Base-by-base conservation (phyloP, 2,329 filamentous ascomycete species). In the Stagonosporopsis chrysanthemi region DNA sequence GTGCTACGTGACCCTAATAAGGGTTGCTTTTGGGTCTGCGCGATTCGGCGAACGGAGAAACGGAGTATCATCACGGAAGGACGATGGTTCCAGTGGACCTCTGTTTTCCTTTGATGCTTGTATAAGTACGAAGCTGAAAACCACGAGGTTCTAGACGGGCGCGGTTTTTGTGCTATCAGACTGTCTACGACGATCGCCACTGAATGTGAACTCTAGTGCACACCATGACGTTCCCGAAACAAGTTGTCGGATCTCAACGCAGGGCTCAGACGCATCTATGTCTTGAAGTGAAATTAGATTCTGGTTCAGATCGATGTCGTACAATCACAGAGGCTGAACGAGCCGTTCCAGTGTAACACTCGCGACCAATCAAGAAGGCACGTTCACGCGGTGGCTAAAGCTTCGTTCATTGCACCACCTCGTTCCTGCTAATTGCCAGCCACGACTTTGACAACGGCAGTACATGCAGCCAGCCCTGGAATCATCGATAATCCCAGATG, bases 281-380 rank as follows among this genome's bases (percentile, higher is more conserved):
- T 57, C 54, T 57, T 48, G 24, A 22, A 48, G 44, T n/a, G 54
- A 49, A 49, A 52, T 44, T 24, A 45, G 33, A 35, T 29, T 12
- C 6, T 40, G 43, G 22, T 48, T 57, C n/a, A 52, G 24, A 44
- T 52, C 22, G 19, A 29, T 47, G 54, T 57, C 1, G 49, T 36
- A 52, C 54, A 49, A 40, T 36, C 28, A 43, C 24, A 47, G 54
- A 56, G 54, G 54, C 54, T 52, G 54, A 56, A 56, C 23, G 38
- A 47, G 54, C 36, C 47, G 43, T 52, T 23, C 7, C 29, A 2
- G 48, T 52, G 49, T 41, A 44, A 52, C 54, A 4, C 14, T 49
- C 4, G 19, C 4, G 24, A 22, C 54, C 48, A 57, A 57, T 57
- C 23, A 49, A 6, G 15, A 3, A n/a, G 6, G 0, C 4, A 15